Evolutionary conservation across 1,139 yeast species (phyloP), one percentile per base, ranked within the genome.

Genomic region (Geotrichum macrosporum): DNA sequence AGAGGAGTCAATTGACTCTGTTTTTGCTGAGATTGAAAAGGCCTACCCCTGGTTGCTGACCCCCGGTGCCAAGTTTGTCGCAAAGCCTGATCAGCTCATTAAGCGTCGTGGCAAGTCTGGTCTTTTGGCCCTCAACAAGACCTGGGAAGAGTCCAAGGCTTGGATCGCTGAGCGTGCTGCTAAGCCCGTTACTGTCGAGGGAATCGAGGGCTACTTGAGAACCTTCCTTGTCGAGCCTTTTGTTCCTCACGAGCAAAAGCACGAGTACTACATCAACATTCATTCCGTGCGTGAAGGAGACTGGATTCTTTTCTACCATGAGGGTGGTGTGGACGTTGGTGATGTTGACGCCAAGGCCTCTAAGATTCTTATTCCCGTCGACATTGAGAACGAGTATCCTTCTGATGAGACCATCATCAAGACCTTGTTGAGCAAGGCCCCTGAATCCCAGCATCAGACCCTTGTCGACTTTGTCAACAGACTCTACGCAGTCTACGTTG

Each of bases 291-390:
- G 75, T 44, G 75, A 71, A 55, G 75, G 75, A 31, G 75, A 71
- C 63, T 68, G 71, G 71, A 71, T 71, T 48, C 65, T 71, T 51
- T 71, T 71, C 56, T 71, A 71, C 61, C 74, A 71, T 58, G 75
- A 71, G 57, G 75, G 75, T 43, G 75, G 75, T 55, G 75, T 71
- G 35, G 75, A 71, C 48, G 75, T 71, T 30, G 75, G 75, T 44
- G 75, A 71, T 50, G 75, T 71, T 36, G 75, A 71, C 51, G 63
- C 74, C 50, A 71, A 71, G 66, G 75, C 75, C 27, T 60, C 71
- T 40, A 68, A 68, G 63, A 56, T 71, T 38, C 57, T 70, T 52
- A 65, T 71, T 48, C 73, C 75, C 21, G 72, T 71, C 36, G 74
- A 70, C 55, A 61, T 71, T 47, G 63, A 64, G 50, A 57, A 58